Evolutionary conservation across 1,284 basidiomycete genomes (phyloP).

Genomic region (Kalmanozyma brasiliensis): DNA sequence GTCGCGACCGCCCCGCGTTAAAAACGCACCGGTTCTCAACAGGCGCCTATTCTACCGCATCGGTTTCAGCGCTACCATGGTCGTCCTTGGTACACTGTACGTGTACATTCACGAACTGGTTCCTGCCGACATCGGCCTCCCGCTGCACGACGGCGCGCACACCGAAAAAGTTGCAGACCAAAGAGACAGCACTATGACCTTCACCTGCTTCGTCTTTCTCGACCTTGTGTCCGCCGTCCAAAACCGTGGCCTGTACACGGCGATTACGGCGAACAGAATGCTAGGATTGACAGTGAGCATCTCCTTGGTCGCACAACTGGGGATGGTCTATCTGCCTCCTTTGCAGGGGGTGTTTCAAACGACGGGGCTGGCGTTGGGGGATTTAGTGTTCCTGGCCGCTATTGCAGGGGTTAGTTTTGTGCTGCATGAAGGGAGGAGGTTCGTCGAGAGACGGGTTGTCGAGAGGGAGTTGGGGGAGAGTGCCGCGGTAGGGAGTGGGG

Average conservation of each 20-base stretch:
- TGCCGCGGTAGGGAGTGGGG: constrained; percentile 1
- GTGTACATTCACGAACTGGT: constrained; percentile 77
- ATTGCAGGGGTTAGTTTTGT: constrained; percentile 78
- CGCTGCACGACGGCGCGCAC: not conserved
- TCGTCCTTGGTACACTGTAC: constrained; percentile 87
- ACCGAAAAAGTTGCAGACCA: constrained; percentile 33
- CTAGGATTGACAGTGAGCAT: constrained; percentile 84
- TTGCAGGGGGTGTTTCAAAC: constrained; percentile 96
- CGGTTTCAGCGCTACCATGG: constrained; percentile 87
- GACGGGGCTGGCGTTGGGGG: constrained; percentile 76
- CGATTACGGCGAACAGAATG: constrained; percentile 77
- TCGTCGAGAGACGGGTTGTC: constrained; percentile 73
- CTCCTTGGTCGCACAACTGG: constrained; percentile 84
- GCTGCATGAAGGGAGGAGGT: constrained; percentile 82
- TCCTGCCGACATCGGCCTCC: constrained; percentile 67
- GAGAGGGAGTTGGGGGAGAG: constrained; percentile 25
- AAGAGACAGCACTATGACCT: constrained; percentile 72
- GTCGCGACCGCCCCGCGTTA: constrained; percentile 81
- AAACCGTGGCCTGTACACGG: constrained; percentile 76
- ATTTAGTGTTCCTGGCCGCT: constrained; percentile 79
- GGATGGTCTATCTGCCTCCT: constrained; percentile 86
- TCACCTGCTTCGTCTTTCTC: constrained; percentile 94
- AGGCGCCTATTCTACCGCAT: constrained; percentile 80
- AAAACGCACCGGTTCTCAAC: constrained; percentile 87
- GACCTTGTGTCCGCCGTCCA: constrained; percentile 94